Evolutionary conservation across 2,329 filamentous ascomycete genomes (phyloP).

Genomic region (Chrysoporthe cubensis): DNA sequence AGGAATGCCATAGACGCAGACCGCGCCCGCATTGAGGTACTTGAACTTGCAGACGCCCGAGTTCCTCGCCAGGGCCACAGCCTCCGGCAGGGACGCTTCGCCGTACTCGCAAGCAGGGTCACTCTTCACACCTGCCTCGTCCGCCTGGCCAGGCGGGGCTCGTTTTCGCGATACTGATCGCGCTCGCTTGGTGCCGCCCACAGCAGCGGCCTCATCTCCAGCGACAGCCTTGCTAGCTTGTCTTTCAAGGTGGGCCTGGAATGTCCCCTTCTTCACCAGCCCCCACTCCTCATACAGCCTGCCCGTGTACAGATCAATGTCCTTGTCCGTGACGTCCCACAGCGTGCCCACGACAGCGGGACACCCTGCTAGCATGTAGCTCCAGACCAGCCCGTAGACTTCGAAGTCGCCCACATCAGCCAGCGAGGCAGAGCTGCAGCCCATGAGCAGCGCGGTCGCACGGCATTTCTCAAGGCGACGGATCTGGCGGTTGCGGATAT

Average conservation of each 20-base stretch:
- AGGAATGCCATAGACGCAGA: constrained; percentile 93
- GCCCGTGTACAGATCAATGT: constrained; percentile 91
- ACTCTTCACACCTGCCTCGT: constrained; percentile 37
- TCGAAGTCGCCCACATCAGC: constrained; percentile 86
- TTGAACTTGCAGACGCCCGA: constrained; percentile 73
- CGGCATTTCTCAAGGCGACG: constrained; percentile 74
- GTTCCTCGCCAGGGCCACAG: constrained; percentile 73
- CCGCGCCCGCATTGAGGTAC: constrained; percentile 91
- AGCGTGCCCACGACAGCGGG: constrained; percentile 89
- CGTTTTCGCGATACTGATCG: constrained; percentile 31
- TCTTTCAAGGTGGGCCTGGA: constrained; percentile 39
- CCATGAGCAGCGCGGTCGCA: constrained; percentile 87
- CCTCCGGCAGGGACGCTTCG: constrained; percentile 71
- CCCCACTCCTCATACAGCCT: constrained; percentile 86
- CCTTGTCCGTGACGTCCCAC: constrained; percentile 97
- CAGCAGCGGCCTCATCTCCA: constrained; percentile 28
- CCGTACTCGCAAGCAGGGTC: constrained; percentile 38
- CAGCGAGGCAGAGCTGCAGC: constrained; percentile 85
- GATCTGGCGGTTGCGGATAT: constrained; percentile 83
- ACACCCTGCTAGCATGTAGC: constrained; percentile 86
- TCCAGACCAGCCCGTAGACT: constrained; percentile 85
- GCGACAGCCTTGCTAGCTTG: constrained; percentile 34
- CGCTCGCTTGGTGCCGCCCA: constrained; percentile 14
- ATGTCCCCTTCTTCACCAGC: constrained; percentile 58
- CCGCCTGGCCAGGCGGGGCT: constrained; percentile 23